Conservation (phyloP, 2,329 filamentous ascomycete species). For the Clonostachys rhizophaga region DNA sequence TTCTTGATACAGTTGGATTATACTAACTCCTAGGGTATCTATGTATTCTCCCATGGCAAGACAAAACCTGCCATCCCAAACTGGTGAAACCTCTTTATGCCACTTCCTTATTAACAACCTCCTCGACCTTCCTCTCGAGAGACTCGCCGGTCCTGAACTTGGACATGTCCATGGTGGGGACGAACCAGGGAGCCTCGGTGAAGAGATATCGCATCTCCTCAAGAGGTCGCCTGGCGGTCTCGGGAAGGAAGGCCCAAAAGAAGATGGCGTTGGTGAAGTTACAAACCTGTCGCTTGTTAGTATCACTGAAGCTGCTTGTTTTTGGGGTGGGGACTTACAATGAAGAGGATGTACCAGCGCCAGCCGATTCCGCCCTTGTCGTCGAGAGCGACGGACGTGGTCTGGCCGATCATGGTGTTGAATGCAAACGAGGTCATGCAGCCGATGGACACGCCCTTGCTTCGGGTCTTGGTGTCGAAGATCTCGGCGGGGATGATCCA, state of each 20-base stretch:
- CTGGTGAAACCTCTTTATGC: no score
- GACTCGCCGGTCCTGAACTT: conserved; percentile 32
- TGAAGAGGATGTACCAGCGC: conserved; percentile 41
- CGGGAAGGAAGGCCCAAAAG: conserved; percentile 63
- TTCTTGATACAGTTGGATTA: no score
- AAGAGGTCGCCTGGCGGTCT: conserved; percentile 58
- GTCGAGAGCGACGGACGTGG: conserved; percentile 51
- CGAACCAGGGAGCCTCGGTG: conserved; percentile 58
- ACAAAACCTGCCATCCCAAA: no score
- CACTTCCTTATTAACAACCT: conserved; percentile 14
- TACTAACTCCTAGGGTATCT: no score
- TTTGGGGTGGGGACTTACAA: conserved; percentile 13
- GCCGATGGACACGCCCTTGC: conserved; percentile 70
- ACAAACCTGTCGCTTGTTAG: conserved; percentile 5
- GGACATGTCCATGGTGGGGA: conserved; percentile 49
- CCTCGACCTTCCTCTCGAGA: conserved; percentile 51
- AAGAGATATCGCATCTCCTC: conserved; percentile 67
- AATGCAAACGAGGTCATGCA: conserved; percentile 72
- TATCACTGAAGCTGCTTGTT: not conserved
- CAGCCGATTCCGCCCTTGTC: conserved; percentile 35
- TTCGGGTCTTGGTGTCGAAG: conserved; percentile 71
- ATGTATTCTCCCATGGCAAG: no score
- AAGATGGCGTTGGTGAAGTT: conserved; percentile 22
- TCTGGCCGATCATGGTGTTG: conserved; percentile 67
- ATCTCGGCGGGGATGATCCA: conserved; percentile 65